phyloP scores from a whole-genome alignment of 441 rosid genomes.

The Manihot esculenta region DNA sequence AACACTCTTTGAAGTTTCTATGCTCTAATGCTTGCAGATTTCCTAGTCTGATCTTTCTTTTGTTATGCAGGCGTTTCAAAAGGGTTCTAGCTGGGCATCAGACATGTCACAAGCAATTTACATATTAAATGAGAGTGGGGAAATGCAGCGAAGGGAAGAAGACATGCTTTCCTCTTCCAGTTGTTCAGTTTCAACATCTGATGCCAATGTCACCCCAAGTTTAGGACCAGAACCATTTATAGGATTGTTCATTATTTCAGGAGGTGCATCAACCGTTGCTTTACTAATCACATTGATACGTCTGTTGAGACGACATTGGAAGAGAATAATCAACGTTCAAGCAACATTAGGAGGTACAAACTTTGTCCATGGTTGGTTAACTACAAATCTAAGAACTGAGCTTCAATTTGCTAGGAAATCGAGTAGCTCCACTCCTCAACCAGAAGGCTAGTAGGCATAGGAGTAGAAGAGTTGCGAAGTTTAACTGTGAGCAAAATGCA shows the following conservation, averaged over 20 bases:
- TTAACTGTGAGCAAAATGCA: background rate
- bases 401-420: no score
- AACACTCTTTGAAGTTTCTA: background rate
- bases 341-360: background rate
- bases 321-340: no score
- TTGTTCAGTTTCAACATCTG: conserved; percentile 5
- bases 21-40: background rate
- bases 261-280: conserved; percentile 17
- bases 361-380: background rate
- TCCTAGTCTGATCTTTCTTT: background rate
- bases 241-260: conserved; percentile 24
- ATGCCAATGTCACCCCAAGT: background rate
- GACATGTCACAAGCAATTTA: conserved; percentile 16
- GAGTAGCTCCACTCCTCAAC: background rate
- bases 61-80: conserved; percentile 6
- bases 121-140: background rate
- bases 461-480: no score
- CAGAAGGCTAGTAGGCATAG: no score
- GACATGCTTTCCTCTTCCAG: background rate
- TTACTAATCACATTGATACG: conserved; percentile 13
- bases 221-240: conserved; percentile 21
- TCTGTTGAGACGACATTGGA: background rate
- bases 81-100: background rate
- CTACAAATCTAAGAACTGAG: no score
- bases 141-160: conserved; percentile 7